Evolutionary conservation across 2,329 filamentous ascomycete species (phyloP), one percentile per base, ranked within the genome.

Genomic region (Penicillium sp.): DNA sequence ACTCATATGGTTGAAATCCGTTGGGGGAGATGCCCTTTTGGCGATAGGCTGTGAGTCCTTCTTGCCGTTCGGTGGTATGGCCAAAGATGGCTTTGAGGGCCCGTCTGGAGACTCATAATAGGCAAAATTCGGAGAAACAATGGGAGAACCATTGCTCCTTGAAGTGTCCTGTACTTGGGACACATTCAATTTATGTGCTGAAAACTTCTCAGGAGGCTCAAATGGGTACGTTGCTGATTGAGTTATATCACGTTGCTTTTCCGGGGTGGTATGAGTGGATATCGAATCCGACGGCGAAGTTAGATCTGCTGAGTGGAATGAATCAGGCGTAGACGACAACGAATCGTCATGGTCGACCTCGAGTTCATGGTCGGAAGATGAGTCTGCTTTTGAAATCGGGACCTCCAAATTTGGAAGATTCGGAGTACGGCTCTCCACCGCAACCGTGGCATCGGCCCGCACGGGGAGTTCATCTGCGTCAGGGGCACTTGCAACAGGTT

Each of bases 221-320:
- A 39, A n/a, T 24, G 31, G 28, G 20, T 16, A 16, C 13, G 8
- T 11, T 13, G 9, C 3, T 24, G 10, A 14, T 20, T 28, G 11
- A 11, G 44, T 27, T 18, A 31, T 7, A n/a, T 49, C 44, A 31
- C 43, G 50, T 10, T 39, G 20, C 22, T 53, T 51, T n/a, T 45
- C 38, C 9, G 69, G 68, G 8, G 61, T 61, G 13, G 63, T 48
- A 48, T 54, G 56, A 7, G 63, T 56, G 4, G 58, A 58, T 13
- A 62, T 45, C 25, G 53, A 51, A 35, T 56, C 57, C 6, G 61
- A 53, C 13, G 63, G 60, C 5, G 62, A 61, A 9, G 57, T 52
- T 5, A 56, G 53, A 22, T 66, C 63, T 14, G 65, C 53, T 1
- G 75, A 76, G 51, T 76, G 71, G 45, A 75, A 76, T n/a, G 75